Percentiles rank a stretch among this genome's conserved stretches.
phyloP scores from a whole-genome alignment of 176 grass and related monocot genomes.

The Oryza meyeriana region DNA sequence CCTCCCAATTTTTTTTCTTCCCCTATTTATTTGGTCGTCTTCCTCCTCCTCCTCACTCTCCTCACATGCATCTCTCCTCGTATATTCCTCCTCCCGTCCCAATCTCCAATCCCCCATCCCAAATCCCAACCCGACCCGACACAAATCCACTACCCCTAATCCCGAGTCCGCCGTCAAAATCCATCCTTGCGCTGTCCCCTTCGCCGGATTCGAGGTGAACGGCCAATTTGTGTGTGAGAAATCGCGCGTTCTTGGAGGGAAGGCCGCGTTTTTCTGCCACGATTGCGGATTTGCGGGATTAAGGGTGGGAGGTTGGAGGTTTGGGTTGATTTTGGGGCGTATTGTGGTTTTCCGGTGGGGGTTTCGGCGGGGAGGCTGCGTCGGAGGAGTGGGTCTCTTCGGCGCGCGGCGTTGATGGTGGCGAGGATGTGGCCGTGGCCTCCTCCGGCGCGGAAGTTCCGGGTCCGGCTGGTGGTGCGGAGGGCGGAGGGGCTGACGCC shows the following conservation, averaged over 20 bases:
- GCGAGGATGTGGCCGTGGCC: constrained; percentile 89
- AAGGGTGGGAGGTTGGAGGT: background rate
- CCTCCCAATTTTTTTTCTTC: background rate
- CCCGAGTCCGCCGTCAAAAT: constrained; percentile 29
- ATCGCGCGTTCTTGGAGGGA: constrained; percentile 19
- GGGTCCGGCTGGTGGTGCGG: constrained; percentile 59
- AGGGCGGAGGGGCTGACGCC: constrained; percentile 46
- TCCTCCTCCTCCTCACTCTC: background rate
- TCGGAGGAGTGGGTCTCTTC: background rate
- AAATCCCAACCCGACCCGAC: constrained; percentile 35
- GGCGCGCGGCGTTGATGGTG: constrained; percentile 33
- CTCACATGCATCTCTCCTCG: too few relatives aligned
- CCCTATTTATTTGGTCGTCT: constrained; percentile 31
- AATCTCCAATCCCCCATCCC: constrained; percentile 36
- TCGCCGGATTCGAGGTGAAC: constrained; percentile 1
- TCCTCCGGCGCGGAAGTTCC: constrained; percentile 54
- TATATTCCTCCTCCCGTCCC: constrained; percentile 46
- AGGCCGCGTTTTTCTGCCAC: constrained; percentile 1
- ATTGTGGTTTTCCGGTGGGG: background rate
- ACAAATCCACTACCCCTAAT: constrained; percentile 13
- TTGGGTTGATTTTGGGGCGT: background rate
- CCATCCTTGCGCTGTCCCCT: background rate
- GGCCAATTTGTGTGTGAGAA: constrained; percentile 16
- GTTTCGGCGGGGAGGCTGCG: background rate
- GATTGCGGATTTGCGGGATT: constrained; percentile 1